Percentiles rank a stretch among this genome's conserved stretches.
phyloP scores from a whole-genome alignment of 2,329 filamentous ascomycete genomes.

The Acarospora socialis region DNA sequence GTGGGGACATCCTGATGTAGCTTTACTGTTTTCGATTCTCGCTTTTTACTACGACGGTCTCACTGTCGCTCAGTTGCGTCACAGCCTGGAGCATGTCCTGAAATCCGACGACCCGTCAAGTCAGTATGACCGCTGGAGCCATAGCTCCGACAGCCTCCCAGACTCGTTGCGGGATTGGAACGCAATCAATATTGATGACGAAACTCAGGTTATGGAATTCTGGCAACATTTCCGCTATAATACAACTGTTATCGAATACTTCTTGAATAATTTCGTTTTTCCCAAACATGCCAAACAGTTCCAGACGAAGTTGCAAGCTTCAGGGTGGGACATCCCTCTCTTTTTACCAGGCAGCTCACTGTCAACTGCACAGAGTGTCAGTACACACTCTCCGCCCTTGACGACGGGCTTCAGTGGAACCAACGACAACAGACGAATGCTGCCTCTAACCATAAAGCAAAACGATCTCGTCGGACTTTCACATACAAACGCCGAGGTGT shows the following conservation, averaged over 20 bases:
- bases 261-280: conserved; percentile 44
- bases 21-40: conserved; percentile 50
- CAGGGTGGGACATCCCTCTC: conserved; percentile 52
- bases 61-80: conserved; percentile 32
- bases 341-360: too few species aligned
- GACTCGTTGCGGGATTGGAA: conserved; percentile 38
- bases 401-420: conserved; percentile 59
- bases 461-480: conserved; percentile 39
- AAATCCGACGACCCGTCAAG: conserved; percentile 42
- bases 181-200: conserved; percentile 45
- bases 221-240: conserved; percentile 11
- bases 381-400: conserved; percentile 29
- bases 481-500: conserved; percentile 54
- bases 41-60: conserved; percentile 53
- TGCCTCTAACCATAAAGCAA: conserved; percentile 44
- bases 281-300: conserved; percentile 50
- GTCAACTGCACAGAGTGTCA: too few species aligned
- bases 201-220: conserved; percentile 23
- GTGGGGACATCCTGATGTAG: conserved; percentile 54
- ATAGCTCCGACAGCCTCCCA: conserved; percentile 29
- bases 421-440: conserved; percentile 44
- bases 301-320: conserved; percentile 46
- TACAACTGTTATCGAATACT: conserved; percentile 43
- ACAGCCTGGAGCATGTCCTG: conserved; percentile 36
- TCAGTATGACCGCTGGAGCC: conserved; percentile 40